These are phyloP conservation scores for Nemania serpens DNA, from an alignment of 2,329 filamentous ascomycete species.

Conservation along the genomic window DNA sequence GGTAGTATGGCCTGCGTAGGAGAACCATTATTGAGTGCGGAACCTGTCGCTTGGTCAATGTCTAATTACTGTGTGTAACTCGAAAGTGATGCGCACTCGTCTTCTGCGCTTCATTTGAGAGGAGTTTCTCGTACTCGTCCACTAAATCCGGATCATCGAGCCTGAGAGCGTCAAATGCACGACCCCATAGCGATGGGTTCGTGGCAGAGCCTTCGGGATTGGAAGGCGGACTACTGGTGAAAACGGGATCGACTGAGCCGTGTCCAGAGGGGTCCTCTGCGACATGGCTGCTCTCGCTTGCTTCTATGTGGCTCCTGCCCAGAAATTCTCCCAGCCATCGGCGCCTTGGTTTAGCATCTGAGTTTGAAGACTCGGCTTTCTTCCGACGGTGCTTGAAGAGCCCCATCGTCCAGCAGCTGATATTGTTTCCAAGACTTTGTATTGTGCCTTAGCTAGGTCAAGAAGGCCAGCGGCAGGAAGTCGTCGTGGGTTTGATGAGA, in stretches of 20 bases:
- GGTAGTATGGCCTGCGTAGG: not conserved
- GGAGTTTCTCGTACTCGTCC: slow-evolving; percentile 34
- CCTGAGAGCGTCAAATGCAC: slow-evolving; percentile 37
- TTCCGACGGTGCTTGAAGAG: not conserved
- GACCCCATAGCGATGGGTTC: slow-evolving; percentile 35
- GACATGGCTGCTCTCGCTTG: not conserved
- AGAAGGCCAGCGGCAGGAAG: not conserved
- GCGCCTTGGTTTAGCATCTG: not conserved
- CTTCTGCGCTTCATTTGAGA: slow-evolving; percentile 10
- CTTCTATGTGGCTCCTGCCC: not conserved
- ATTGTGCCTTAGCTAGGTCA: too few species aligned
- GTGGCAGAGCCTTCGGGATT: not conserved
- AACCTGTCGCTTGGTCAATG: slow-evolving; percentile 2
- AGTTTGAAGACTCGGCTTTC: not conserved
- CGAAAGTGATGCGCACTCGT: slow-evolving; percentile 28
- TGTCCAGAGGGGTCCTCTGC: not conserved
- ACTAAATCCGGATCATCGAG: slow-evolving; percentile 28
- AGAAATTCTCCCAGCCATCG: not conserved
- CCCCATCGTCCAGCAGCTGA: not conserved
- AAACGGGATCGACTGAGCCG: not conserved
- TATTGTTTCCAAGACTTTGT: not conserved
- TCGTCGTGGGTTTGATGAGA: not conserved
- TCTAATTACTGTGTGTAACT: slow-evolving; percentile 23
- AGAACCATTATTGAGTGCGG: not conserved
- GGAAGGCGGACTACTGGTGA: not conserved